These are phyloP conservation scores for Taphrina pruni DNA, from an alignment of 1,139 yeast species.

Conservation along the genomic window DNA sequence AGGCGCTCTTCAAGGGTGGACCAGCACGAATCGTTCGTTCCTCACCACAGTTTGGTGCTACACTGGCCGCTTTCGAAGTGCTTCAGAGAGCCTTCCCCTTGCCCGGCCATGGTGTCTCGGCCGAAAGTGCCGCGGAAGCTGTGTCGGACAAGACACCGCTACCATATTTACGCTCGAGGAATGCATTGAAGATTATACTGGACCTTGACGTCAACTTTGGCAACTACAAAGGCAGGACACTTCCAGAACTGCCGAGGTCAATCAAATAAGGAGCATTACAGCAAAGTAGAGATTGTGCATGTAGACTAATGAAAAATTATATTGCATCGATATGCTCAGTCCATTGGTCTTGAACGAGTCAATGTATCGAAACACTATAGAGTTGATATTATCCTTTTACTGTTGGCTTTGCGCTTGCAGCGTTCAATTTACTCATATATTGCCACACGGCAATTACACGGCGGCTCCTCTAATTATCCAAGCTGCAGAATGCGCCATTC, in stretches of 20 bases:
- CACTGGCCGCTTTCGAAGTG: slow-evolving; percentile 92
- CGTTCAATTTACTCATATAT: neutral
- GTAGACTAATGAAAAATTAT: slow-evolving; percentile 12
- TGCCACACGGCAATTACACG: neutral
- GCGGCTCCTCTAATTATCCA: slow-evolving; percentile 3
- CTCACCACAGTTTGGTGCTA: slow-evolving; percentile 97
- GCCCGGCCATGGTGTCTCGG: slow-evolving; percentile 54
- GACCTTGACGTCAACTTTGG: slow-evolving; percentile 59
- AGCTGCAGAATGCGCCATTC: neutral
- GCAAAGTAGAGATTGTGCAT: slow-evolving; percentile 11
- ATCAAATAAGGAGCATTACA: slow-evolving; percentile 2
- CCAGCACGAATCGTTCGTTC: slow-evolving; percentile 93
- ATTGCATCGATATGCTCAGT: neutral
- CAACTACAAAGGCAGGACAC: slow-evolving; percentile 26
- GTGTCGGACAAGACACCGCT: slow-evolving; percentile 49
- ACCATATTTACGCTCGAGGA: slow-evolving; percentile 55
- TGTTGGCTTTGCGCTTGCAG: neutral
- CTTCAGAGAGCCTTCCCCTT: slow-evolving; percentile 68
- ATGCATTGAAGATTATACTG: slow-evolving; percentile 56
- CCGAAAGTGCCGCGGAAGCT: slow-evolving; percentile 47
- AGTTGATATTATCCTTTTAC: neutral
- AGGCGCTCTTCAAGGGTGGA: slow-evolving; percentile 95
- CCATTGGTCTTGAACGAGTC: neutral
- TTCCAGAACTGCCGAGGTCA: slow-evolving; percentile 11
- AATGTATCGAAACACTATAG: neutral